These are phyloP conservation scores for Ascocoryne sarcoides DNA, from an alignment of 2,329 filamentous ascomycete genomes.

Conservation along the genomic window DNA sequence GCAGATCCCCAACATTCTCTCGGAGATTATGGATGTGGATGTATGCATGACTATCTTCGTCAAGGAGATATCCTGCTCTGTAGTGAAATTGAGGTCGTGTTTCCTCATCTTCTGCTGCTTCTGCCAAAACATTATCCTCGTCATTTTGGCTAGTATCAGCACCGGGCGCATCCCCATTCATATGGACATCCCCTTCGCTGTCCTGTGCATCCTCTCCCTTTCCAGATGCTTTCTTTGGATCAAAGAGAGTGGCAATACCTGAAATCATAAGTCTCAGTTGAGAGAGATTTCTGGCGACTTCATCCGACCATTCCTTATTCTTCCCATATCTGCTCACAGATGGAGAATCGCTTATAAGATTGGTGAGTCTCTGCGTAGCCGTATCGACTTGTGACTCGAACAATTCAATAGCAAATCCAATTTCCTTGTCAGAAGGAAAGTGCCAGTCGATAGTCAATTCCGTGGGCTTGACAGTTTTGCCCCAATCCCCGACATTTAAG, in stretches of 20 bases:
- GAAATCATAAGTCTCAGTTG: slow-evolving; percentile 83
- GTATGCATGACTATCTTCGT: slow-evolving; percentile 57
- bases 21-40: slow-evolving; percentile 70
- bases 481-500: slow-evolving; percentile 75
- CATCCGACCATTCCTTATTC: slow-evolving; percentile 98
- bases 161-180: slow-evolving; percentile 33
- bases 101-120: slow-evolving; percentile 69
- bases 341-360: slow-evolving; percentile 73
- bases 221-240: slow-evolving; percentile 62
- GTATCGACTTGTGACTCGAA: slow-evolving; percentile 77
- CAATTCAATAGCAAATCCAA: slow-evolving; percentile 80
- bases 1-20: slow-evolving; percentile 66
- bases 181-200: slow-evolving; percentile 36
- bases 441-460: slow-evolving; percentile 88
- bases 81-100: slow-evolving; percentile 83
- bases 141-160: slow-evolving; percentile 30
- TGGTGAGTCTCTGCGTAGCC: slow-evolving; percentile 65
- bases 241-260: slow-evolving; percentile 82
- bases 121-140: slow-evolving; percentile 47
- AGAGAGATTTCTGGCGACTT: slow-evolving; percentile 82
- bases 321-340: slow-evolving; percentile 85
- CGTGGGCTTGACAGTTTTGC: slow-evolving; percentile 61
- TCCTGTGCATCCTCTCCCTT: slow-evolving; percentile 37
- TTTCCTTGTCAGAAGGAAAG: slow-evolving; percentile 67
- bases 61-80: slow-evolving; percentile 75